phyloP scores from a whole-genome alignment of 495 filamentous ascomycete species.

The Chlorociboria aeruginascens region DNA sequence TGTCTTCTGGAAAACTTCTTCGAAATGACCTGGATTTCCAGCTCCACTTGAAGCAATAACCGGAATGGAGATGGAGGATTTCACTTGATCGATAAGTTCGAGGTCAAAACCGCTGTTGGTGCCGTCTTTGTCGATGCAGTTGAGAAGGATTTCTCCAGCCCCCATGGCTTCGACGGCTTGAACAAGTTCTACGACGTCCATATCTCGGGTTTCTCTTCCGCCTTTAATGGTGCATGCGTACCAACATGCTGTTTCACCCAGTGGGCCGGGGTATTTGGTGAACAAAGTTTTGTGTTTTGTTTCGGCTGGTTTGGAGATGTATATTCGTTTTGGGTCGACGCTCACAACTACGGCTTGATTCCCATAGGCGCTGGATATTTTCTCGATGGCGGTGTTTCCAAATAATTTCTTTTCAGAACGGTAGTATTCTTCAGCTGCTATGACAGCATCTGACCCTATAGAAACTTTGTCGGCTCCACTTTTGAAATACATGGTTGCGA shows the following conservation, averaged over 20 bases:
- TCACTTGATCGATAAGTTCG: constrained; percentile 81
- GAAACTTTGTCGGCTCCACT: constrained; percentile 97
- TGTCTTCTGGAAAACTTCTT: constrained; percentile 79
- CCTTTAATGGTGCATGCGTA: constrained; percentile 97
- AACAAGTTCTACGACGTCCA: constrained; percentile 81
- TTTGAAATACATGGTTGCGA: constrained; percentile 96
- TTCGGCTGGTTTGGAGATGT: constrained; percentile 57
- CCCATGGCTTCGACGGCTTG: constrained; percentile 93
- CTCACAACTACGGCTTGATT: constrained; percentile 96
- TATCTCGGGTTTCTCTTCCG: constrained; percentile 77
- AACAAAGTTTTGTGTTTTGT: constrained; percentile 70
- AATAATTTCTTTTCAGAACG: constrained; percentile 48
- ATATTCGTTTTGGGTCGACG: constrained; percentile 85
- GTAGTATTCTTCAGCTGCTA: constrained; percentile 84
- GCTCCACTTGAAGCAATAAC: constrained; percentile 94
- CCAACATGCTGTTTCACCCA: constrained; percentile 81
- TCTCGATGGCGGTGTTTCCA: constrained; percentile 84
- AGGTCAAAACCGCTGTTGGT: constrained; percentile 92
- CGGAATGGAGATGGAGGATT: constrained; percentile 71
- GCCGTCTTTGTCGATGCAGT: constrained; percentile 96
- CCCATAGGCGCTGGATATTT: constrained; percentile 86
- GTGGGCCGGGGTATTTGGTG: constrained; percentile 56
- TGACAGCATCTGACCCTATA: constrained; percentile 90
- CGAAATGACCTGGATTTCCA: constrained; percentile 79
- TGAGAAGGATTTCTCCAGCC: constrained; percentile 84